Evolutionary conservation across 2,329 filamentous ascomycete species (phyloP).

Genomic region (Colletotrichum lupini): DNA sequence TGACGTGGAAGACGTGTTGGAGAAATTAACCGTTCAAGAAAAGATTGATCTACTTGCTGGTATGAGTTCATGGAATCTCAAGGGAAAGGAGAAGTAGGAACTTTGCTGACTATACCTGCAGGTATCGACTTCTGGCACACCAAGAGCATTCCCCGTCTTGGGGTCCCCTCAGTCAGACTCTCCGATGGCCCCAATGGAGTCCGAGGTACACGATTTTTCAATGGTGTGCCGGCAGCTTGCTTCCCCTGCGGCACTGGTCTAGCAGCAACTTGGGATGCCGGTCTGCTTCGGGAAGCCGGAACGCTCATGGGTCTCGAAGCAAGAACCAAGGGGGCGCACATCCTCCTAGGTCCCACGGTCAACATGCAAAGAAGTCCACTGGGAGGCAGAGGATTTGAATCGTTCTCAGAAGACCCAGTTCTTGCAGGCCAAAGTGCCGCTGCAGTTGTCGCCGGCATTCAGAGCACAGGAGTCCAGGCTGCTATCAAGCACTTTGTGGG

Average conservation of each 20-base stretch:
- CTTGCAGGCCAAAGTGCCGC: constrained; percentile 69
- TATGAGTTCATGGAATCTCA: constrained; percentile 33
- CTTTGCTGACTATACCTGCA: constrained; percentile 9
- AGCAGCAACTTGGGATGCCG: constrained; percentile 31
- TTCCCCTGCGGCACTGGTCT: constrained; percentile 58
- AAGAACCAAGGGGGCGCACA: constrained; percentile 7
- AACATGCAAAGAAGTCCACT: constrained; percentile 73
- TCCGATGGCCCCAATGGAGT: constrained; percentile 37
- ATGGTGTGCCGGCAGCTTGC: constrained; percentile 57
- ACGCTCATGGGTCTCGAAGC: constrained; percentile 9
- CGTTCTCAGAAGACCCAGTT: constrained; percentile 83
- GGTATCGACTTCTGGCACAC: constrained; percentile 35
- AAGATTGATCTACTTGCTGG: constrained; percentile 65
- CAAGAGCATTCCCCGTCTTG: constrained; percentile 20
- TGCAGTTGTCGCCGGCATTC: constrained; percentile 49
- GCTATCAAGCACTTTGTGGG: constrained; percentile 32
- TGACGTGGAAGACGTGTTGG: constrained; percentile 63
- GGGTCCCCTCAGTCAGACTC: constrained; percentile 28
- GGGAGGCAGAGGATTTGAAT: constrained; percentile 87
- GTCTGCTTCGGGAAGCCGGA: constrained; percentile 26
- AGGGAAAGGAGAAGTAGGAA: no score
- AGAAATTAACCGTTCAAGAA: constrained; percentile 62
- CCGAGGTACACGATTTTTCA: constrained; percentile 49
- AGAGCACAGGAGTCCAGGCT: constrained; percentile 43
- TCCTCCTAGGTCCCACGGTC: constrained; percentile 68